Evolutionary conservation across 306 rosid genomes (phyloP), one percentile per base, ranked within the genome.

Genomic region (Castanopsis chinensis): DNA sequence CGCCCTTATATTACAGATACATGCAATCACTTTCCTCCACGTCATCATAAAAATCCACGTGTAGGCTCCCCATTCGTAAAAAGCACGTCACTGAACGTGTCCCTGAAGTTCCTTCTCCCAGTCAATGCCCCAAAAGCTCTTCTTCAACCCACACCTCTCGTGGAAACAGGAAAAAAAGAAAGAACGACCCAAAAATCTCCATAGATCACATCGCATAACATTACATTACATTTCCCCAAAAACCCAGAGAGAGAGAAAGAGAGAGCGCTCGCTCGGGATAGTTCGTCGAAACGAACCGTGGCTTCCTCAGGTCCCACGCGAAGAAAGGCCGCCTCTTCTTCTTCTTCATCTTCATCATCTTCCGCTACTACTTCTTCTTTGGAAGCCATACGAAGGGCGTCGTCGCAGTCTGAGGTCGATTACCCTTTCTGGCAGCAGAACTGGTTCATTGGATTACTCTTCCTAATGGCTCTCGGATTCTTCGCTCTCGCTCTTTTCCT

Each of bases 271-370:
- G 53, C 72, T 81, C 81, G 52, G 77, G 84, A 71, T 75, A 79
- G 61, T 80, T 67, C 64, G 27, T 64, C 86, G 83, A 69, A 75
- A 83, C 89, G 81, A 84, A 92, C 88, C 94, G 99, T 96, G 98
- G 99, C 98, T 90, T 87, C 99, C 85, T 85, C 97, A 72, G 97
- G 93, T 23, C 89, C 99, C 8, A 86, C 87, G 65, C 94, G 99
- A 83, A 96, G 99, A 90, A 96, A 96, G 79, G 76, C 86, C 27
- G 69, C 92, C 56, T 87, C 95, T 14, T 83, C 93, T 1, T 49
- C 90, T 4, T 18, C 90, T 63, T 41, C n/a, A n/a, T 87, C 95
- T 14, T 83, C 93, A 1, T 49, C 87, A 3, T 17, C 83, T 3
- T 56, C 84, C 12, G 2, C 82, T 3, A 23, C 86, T 37, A 51